Evolutionary conservation across 495 filamentous ascomycete genomes (phyloP).

Genomic region (Xylaria flabelliformis): DNA sequence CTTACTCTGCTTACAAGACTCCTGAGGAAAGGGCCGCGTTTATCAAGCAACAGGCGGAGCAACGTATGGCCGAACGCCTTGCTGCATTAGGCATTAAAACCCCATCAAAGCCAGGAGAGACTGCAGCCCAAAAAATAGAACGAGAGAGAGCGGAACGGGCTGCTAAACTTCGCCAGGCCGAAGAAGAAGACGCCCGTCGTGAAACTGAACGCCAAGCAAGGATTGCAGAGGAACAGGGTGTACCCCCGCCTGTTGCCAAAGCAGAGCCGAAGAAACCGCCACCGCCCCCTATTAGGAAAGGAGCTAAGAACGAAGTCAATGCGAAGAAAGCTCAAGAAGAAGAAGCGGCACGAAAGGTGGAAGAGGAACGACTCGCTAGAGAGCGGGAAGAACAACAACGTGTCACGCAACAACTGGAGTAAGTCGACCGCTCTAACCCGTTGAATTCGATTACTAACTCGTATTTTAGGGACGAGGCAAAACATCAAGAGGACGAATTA

Average conservation of each 20-base stretch:
- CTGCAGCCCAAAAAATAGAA: constrained; percentile 81
- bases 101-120: constrained; percentile 73
- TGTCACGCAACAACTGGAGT: constrained; percentile 82
- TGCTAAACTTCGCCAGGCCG: constrained; percentile 82
- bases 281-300: constrained; percentile 82
- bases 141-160: constrained; percentile 87
- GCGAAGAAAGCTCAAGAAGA: constrained; percentile 54
- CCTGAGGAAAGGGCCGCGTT: constrained; percentile 93
- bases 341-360: constrained; percentile 53
- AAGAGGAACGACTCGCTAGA: constrained; percentile 62
- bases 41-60: constrained; percentile 95
- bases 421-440: constrained; percentile 50
- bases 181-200: constrained; percentile 92
- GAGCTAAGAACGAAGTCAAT: constrained; percentile 65
- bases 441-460: constrained; percentile 3
- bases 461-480: constrained; percentile 71
- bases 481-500: constrained; percentile 77
- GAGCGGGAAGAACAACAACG: constrained; percentile 82
- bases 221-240: constrained; percentile 80
- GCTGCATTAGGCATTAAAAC: constrained; percentile 92
- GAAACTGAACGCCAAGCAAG: constrained; percentile 87
- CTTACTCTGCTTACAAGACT: constrained; percentile 83
- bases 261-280: constrained; percentile 77
- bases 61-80: constrained; percentile 96
- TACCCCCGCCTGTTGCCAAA: constrained; percentile 65